Evolutionary conservation across 805 yeast species (phyloP).

Genomic region (Hanseniaspora nectarophila): DNA sequence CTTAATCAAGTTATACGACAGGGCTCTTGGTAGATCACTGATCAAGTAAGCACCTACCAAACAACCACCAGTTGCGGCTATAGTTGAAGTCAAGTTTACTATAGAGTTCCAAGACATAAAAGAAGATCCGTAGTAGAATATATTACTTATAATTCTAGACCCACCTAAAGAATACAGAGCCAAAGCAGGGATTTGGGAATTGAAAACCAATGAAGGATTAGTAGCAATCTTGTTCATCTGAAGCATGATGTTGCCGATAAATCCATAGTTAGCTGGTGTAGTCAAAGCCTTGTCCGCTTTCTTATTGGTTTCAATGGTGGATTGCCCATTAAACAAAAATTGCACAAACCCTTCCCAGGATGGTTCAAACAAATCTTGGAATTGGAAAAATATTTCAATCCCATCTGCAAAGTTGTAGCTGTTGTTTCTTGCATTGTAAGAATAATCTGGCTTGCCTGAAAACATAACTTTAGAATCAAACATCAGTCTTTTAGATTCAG

Average conservation of each 20-base stretch:
- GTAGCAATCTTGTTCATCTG: constrained; percentile 16
- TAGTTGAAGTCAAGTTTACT: constrained; percentile 43
- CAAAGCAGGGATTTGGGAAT: constrained; percentile 28
- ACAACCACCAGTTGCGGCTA: constrained; percentile 39
- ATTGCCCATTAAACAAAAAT: constrained; percentile 24
- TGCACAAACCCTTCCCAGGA: constrained; percentile 46
- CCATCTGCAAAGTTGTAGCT: constrained; percentile 28
- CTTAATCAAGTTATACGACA: constrained; percentile 68
- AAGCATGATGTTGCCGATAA: constrained; percentile 17
- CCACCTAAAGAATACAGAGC: constrained; percentile 31
- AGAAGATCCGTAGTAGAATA: constrained; percentile 31
- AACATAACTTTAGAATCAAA: constrained; percentile 72
- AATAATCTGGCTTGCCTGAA: not conserved
- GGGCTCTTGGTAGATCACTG: constrained; percentile 76
- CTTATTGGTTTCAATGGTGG: not conserved
- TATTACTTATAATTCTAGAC: constrained; percentile 30
- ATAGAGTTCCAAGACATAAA: constrained; percentile 30
- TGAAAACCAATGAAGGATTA: constrained; percentile 27
- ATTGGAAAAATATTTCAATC: constrained; percentile 31
- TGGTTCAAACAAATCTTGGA: constrained; percentile 73
- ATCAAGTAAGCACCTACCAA: constrained; percentile 52
- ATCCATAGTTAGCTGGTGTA: not conserved
- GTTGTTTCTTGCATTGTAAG: constrained; percentile 20
- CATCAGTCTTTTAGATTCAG: constrained; percentile 53
- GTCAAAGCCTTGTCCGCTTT: not conserved